Base-by-base conservation (phyloP, 1,284 basidiomycete species). In the Moesziomyces globuligerus region DNA sequence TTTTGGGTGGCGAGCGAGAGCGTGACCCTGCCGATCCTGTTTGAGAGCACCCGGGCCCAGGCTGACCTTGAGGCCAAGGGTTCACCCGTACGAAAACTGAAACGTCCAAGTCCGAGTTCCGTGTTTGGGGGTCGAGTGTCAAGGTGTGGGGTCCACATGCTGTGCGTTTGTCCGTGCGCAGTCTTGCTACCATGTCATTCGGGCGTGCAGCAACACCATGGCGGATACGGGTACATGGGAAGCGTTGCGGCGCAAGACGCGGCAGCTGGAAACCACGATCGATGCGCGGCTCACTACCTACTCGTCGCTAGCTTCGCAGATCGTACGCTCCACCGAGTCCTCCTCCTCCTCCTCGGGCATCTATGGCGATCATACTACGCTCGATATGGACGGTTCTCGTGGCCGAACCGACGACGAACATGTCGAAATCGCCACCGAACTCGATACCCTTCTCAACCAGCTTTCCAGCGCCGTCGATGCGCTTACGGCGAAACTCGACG, bases 211-310 rank as follows among this genome's bases (percentile, higher is more conserved):
- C 81, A 24, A 51, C 81, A 38, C n/a, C 1, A 54, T 56, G 25
- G 24, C 53, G 4, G 34, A 57, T 2, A 17, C 53, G 10, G 26
- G 36, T n/a, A 51, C 62, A 13, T 85, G 84, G 84, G 85, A 85
- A 48, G 82, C 83, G n/a, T 77, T 84, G 0, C 90, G 94, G 76
- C 86, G 92, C 65, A 92, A 94, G 84, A 93, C 91, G 81, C 87
- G 93, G 74, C 93, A 92, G 7, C 88, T 96, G 28, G 93, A 96
- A 83, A 90, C 91, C 39, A 87, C 93, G 24, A 90, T 97, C 72
- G 92, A 96, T 81, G 86, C 91, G 32, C 94, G 96, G 83, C 87
- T 98, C 20, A 92, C 92, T 0, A 86, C 91, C 7, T 98, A 97
- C 83, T 89, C 91, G 21, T 90, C 91, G 69, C 86, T 96, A 32